A percentile compares a stretch with the other conserved stretches of the same genome.
These are phyloP conservation scores for Pseudovirgaria hyperparasitica DNA, from an alignment of 2,329 filamentous ascomycete genomes.

Conservation along the genomic window DNA sequence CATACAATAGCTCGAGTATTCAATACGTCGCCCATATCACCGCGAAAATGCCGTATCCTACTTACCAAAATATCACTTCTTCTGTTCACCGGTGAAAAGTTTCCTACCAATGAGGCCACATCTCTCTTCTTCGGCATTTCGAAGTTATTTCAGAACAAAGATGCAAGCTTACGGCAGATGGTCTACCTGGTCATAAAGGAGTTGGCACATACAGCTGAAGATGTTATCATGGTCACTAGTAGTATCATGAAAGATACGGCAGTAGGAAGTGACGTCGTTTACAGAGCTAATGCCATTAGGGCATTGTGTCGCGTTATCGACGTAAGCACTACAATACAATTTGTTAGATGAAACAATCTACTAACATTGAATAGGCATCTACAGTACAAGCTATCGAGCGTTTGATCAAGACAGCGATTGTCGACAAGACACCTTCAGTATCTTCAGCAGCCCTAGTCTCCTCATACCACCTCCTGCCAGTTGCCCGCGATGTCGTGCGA, in stretches of 20 bases:
- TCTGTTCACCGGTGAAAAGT: constrained; percentile 92
- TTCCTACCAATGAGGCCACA: constrained; percentile 93
- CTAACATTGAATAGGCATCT: constrained; percentile 49
- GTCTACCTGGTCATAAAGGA: constrained; percentile 98
- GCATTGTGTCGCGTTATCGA: constrained; percentile 85
- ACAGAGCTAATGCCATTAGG: constrained; percentile 84
- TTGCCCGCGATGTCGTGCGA: constrained; percentile 86
- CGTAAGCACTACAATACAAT: constrained; percentile 25
- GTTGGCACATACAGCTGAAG: constrained; percentile 84
- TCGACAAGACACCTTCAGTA: constrained; percentile 96
- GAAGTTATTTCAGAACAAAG: constrained; percentile 99
- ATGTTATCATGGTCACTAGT: constrained; percentile 99
- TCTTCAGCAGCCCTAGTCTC: constrained; percentile 93
- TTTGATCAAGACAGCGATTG: constrained; percentile 97
- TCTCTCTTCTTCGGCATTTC: constrained; percentile 96
- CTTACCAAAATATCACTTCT: constrained; percentile 95
- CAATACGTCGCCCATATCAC: constrained; percentile 93
- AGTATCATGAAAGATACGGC: constrained; percentile 99
- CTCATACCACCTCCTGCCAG: constrained; percentile 92
- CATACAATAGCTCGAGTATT: constrained; percentile 69
- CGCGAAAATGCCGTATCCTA: constrained; percentile 92
- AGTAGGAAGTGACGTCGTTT: constrained; percentile 85
- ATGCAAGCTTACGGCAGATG: constrained; percentile 96
- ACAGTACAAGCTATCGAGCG: constrained; percentile 97
- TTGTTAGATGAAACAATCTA: constrained; percentile 1